These are phyloP conservation scores for Sclerotinia glacialis DNA, from an alignment of 2,329 filamentous ascomycete genomes.

Conservation along the genomic window DNA sequence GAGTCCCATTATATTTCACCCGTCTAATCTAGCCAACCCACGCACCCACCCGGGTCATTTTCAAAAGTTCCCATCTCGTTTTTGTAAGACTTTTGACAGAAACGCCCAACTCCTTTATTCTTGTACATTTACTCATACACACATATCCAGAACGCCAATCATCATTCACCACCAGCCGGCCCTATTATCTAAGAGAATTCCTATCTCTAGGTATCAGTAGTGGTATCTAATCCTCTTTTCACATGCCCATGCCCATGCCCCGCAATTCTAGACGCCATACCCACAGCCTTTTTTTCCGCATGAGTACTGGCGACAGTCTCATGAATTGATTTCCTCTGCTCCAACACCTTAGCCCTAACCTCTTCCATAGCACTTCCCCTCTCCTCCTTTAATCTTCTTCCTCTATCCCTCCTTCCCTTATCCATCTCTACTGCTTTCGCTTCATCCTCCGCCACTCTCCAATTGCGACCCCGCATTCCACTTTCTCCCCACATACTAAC, in stretches of 20 bases:
- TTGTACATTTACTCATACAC: conserved; percentile 9
- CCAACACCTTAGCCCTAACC: conserved; percentile 20
- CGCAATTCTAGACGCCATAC: background rate
- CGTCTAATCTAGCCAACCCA: background rate
- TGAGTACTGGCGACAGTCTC: background rate
- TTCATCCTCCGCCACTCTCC: conserved; percentile 35
- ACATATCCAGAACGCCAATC: conserved; percentile 5
- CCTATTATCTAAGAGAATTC: background rate
- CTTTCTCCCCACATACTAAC: conserved; percentile 69
- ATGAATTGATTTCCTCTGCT: conserved; percentile 11
- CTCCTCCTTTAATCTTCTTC: conserved; percentile 33
- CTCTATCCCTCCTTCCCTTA: conserved; percentile 31
- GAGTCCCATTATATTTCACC: background rate
- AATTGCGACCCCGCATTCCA: conserved; percentile 35
- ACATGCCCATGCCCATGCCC: background rate
- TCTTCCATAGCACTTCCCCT: conserved; percentile 27
- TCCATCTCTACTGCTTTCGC: conserved; percentile 31
- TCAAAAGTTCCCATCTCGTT: background rate
- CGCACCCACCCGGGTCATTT: background rate
- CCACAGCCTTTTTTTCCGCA: background rate
- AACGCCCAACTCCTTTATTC: conserved; percentile 4
- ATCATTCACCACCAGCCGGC: background rate
- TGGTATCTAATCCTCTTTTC: background rate
- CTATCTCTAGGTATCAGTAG: background rate
- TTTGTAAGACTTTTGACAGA: background rate